Conservation (phyloP, 768 basidiomycete genomes). For the Mycena floridula region DNA sequence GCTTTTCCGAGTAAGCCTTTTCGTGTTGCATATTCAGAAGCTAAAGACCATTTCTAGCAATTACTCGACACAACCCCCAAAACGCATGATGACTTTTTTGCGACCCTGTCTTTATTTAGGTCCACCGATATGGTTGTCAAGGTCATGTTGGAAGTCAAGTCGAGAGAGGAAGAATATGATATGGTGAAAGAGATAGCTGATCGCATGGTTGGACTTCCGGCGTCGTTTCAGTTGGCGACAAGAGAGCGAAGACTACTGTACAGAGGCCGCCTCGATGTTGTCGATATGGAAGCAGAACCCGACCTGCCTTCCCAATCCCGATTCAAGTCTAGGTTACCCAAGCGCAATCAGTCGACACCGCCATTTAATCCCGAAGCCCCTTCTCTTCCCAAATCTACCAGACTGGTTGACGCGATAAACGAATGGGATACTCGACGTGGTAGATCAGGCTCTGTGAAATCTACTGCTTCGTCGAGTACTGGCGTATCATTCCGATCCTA, state of each 20-base stretch:
- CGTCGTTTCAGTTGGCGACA: conserved; percentile 47
- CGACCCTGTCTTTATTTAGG: conserved; percentile 58
- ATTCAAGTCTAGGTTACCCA: neutral
- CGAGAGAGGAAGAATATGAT: conserved; percentile 83
- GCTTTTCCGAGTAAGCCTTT: conserved; percentile 60
- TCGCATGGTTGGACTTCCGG: conserved; percentile 55
- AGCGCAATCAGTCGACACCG: neutral
- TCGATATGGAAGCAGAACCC: conserved; percentile 36
- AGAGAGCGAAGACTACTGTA: conserved; percentile 72
- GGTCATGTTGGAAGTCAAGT: conserved; percentile 80
- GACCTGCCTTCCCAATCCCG: neutral
- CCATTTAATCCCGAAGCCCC: conserved; percentile 2
- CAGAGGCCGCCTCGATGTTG: conserved; percentile 52
- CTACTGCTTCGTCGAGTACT: conserved; percentile 22
- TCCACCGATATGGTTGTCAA: conserved; percentile 67
- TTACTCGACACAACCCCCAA: conserved; percentile 66
- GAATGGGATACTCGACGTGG: conserved; percentile 36
- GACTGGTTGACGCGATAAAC: conserved; percentile 35
- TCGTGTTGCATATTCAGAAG: conserved; percentile 1
- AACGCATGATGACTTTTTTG: conserved; percentile 62
- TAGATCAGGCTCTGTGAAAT: conserved; percentile 30
- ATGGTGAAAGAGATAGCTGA: conserved; percentile 53
- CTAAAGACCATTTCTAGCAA: conserved; percentile 37
- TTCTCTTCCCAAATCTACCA: conserved; percentile 11
- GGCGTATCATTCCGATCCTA: conserved; percentile 17